phyloP scores from a whole-genome alignment of 768 basidiomycete genomes.

The Asterophora lycoperdoides region DNA sequence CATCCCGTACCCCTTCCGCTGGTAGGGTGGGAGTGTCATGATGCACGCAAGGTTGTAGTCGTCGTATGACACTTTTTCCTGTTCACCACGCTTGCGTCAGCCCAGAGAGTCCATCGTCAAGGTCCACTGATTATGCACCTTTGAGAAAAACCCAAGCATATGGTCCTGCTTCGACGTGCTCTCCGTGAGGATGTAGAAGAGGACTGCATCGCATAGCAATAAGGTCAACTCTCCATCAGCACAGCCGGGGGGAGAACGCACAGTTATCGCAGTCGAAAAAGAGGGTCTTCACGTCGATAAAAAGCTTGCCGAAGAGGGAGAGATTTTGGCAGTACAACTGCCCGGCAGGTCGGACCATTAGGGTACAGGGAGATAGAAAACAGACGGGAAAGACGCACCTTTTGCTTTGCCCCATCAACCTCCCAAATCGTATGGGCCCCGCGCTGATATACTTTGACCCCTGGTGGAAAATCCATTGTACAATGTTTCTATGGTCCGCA shows the following conservation, averaged over 20 bases:
- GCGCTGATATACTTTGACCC: conserved; percentile 83
- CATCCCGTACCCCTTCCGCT: conserved; percentile 86
- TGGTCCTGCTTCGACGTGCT: conserved; percentile 74
- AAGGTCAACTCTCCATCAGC: neutral
- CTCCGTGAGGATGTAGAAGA: conserved; percentile 92
- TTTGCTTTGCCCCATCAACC: conserved; percentile 83
- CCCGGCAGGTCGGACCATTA: neutral
- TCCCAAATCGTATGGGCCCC: conserved; percentile 93
- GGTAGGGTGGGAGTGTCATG: conserved; percentile 90
- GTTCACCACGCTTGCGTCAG: neutral
- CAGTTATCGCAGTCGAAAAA: conserved; percentile 90
- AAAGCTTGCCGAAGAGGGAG: conserved; percentile 95
- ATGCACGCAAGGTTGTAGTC: conserved; percentile 98
- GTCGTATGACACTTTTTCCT: conserved; percentile 96
- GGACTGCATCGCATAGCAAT: conserved; percentile 45
- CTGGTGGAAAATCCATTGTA: conserved; percentile 70
- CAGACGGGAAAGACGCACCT: conserved; percentile 43
- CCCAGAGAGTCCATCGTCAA: neutral
- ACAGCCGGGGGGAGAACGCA: conserved; percentile 29
- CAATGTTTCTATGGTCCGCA: conserved; percentile 55
- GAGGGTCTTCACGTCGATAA: conserved; percentile 95
- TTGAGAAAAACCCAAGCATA: conserved; percentile 71
- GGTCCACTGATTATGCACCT: conserved; percentile 26
- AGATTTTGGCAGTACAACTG: conserved; percentile 97
- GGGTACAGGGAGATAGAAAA: neutral